A percentile compares a stretch with the other conserved stretches of the same genome.
Conservation (phyloP, 306 rosid species). For the Carpinus fangiana region DNA sequence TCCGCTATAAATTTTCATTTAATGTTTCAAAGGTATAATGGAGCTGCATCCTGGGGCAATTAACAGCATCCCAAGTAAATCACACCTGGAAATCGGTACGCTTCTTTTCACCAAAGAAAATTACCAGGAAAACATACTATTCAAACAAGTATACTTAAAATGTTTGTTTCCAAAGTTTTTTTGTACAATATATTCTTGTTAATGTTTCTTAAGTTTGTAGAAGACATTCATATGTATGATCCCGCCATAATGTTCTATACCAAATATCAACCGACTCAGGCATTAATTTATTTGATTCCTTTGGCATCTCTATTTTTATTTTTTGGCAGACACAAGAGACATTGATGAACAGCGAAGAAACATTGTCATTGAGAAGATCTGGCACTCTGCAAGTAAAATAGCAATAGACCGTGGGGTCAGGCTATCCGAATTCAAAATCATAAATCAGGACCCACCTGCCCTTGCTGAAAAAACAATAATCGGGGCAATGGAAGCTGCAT, state of each 20-base stretch:
- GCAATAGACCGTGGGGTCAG: constrained; percentile 63
- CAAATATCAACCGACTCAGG: constrained; percentile 5
- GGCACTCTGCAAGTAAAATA: constrained; percentile 64
- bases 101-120: constrained; percentile 5
- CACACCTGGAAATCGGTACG: constrained; percentile 87
- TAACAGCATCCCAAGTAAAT: constrained; percentile 93
- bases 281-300: constrained; percentile 12
- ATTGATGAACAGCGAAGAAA: constrained; percentile 85
- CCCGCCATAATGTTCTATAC: constrained; percentile 8
- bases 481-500: constrained; percentile 72
- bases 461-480: constrained; percentile 63
- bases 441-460: constrained; percentile 96
- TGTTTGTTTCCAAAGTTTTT: constrained; percentile 23
- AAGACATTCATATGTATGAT: not conserved
- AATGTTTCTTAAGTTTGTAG: not conserved
- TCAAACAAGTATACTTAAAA: constrained; percentile 10
- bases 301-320: not conserved
- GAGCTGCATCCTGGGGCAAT: constrained; percentile 94
- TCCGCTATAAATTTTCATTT: constrained; percentile 16
- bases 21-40: constrained; percentile 62
- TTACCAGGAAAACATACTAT: constrained; percentile 6
- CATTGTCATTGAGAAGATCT: constrained; percentile 71
- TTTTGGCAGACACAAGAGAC: constrained; percentile 76
- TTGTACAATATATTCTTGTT: constrained; percentile 14
- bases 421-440: constrained; percentile 68